Base-by-base conservation (phyloP, 1,284 basidiomycete genomes). In the Ganoderma multipileum region DNA sequence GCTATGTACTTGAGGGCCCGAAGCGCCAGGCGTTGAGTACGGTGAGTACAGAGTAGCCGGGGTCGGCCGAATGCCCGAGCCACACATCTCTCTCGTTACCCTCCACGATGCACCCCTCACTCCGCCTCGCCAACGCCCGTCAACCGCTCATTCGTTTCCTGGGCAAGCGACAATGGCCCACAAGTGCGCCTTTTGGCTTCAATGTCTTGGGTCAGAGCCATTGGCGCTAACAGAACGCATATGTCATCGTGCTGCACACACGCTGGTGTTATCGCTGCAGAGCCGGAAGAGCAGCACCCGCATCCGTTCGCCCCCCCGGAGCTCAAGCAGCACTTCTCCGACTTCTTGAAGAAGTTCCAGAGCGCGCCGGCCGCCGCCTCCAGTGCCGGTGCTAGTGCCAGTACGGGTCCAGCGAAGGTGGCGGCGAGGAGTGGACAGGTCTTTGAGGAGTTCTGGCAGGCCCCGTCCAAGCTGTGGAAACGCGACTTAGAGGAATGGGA, bases 231-330 rank as follows among this genome's bases (percentile, higher is more conserved):
- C 28, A 26, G 20, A 39, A 16, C 18, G 54, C 28, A 52, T 36
- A 36, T 16, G 18, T 55, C 33, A 47, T 18, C n/a, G 44, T 18
- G 8, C n/a, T 18, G 44, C 44, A 52, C 39, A n/a, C 65, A 58
- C 64, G 57, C 30, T 55, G 16, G 42, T 38, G 33, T 60, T 55
- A 55, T 47, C 30, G 61, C 47, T 42, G 41, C 78, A 94, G 92
- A 83, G 60, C 83, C 86, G 14, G 84, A 87, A 75, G 78, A 84
- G 42, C 87, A 91, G 20, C 89, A 88, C 71, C 85, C 92, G 11
- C 95, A 96, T 79, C 95, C 94, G 1, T 86, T 87, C 55, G 93
- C 94, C 30, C 92, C 94, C 28, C 77, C 84, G 70, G 92, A 95
- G 75, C 82, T 91, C 70, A 88, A 86, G 76, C 85, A 89, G 68